phyloP scores from a whole-genome alignment of 371 early-diverging fungal genomes.

The Astathelohania contejeani region DNA sequence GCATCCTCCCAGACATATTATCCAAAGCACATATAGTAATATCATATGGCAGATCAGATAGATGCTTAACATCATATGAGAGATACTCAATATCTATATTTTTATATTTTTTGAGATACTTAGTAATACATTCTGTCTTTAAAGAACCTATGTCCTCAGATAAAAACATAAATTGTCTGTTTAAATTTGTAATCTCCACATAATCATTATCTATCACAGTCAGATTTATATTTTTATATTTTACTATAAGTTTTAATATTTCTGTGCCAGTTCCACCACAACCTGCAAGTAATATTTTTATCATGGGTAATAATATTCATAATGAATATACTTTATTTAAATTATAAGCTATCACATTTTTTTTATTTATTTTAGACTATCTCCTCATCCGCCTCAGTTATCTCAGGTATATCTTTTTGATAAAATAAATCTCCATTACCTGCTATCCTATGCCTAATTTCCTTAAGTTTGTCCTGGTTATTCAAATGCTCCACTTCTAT shows the following conservation, averaged over 20 bases:
- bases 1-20: slow-evolving; percentile 35
- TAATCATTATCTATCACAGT: slow-evolving; percentile 64
- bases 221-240: slow-evolving; percentile 53
- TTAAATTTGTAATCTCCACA: slow-evolving; percentile 60
- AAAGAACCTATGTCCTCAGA: slow-evolving; percentile 30
- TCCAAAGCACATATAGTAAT: slow-evolving; percentile 34
- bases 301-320: too few species aligned
- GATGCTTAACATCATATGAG: not conserved
- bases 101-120: slow-evolving; percentile 6
- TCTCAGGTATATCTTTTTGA: slow-evolving; percentile 34
- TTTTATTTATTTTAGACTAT: too few species aligned
- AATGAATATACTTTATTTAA: too few species aligned
- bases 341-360: too few species aligned
- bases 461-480: slow-evolving; percentile 48
- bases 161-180: slow-evolving; percentile 62
- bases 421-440: slow-evolving; percentile 40
- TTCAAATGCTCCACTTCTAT: slow-evolving; percentile 53
- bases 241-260: slow-evolving; percentile 54
- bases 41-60: slow-evolving; percentile 19
- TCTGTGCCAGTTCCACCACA: slow-evolving; percentile 57
- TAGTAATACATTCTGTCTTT: slow-evolving; percentile 24
- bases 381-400: too few species aligned
- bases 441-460: slow-evolving; percentile 26
- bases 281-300: slow-evolving; percentile 52
- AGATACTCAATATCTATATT: slow-evolving; percentile 9